Percentiles rank a stretch among this genome's conserved stretches.
phyloP scores from a whole-genome alignment of 306 rosid species.

The Medicago lupulina region DNA sequence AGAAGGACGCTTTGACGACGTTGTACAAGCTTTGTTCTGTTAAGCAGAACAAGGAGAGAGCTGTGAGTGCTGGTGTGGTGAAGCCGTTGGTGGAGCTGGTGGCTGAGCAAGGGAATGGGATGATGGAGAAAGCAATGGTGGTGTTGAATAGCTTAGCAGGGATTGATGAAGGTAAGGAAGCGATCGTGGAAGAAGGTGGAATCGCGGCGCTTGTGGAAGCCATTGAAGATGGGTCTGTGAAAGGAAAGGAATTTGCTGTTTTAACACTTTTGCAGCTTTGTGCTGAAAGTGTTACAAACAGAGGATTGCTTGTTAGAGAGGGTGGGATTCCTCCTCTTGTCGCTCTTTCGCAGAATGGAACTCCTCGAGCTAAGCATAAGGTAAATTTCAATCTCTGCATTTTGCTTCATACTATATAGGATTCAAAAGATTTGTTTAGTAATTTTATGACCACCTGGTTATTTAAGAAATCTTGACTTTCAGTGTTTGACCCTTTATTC shows the following conservation, averaged over 20 bases:
- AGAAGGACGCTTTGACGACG: constrained; percentile 88
- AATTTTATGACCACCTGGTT: neutral
- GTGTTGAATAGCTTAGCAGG: constrained; percentile 80
- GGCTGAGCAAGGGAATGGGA: constrained; percentile 83
- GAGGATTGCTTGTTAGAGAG: constrained; percentile 90
- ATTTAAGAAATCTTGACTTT: constrained; percentile 10
- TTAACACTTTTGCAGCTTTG: constrained; percentile 78
- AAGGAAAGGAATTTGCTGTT: constrained; percentile 90
- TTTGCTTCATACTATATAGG: neutral
- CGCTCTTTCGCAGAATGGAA: constrained; percentile 86
- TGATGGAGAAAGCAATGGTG: constrained; percentile 98
- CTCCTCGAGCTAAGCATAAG: constrained; percentile 88
- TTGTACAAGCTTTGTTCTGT: constrained; percentile 86
- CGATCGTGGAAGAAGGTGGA: constrained; percentile 91
- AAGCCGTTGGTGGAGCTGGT: constrained; percentile 84
- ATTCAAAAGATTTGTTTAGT: constrained; percentile 4
- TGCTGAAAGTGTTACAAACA: constrained; percentile 69
- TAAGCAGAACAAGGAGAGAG: constrained; percentile 83
- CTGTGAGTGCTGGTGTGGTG: constrained; percentile 88
- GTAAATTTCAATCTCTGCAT: constrained; percentile 41
- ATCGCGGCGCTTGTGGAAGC: constrained; percentile 86
- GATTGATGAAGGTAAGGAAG: constrained; percentile 73
- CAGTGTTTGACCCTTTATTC: neutral
- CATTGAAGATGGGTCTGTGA: constrained; percentile 89
- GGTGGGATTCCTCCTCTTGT: constrained; percentile 93